Evolutionary conservation across 2,329 filamentous ascomycete genomes (phyloP), one percentile per base, ranked within the genome.

Genomic region (Fusarium phyllophilum): DNA sequence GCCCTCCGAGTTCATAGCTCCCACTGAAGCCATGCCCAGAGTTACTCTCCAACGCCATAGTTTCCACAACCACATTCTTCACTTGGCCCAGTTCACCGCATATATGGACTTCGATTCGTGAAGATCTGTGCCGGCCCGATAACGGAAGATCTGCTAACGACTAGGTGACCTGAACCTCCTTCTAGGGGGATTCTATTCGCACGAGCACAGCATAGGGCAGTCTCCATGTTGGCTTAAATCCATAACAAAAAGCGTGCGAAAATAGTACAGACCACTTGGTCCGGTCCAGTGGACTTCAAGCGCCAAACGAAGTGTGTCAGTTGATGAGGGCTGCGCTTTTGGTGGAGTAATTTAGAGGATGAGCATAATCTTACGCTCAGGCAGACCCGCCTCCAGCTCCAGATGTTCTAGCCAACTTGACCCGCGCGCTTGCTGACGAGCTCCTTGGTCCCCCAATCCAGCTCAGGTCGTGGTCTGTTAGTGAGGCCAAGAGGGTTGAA

Each of bases 41-140:
- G 45, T 44, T 54, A 36, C 36, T 26, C 22, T 44, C 42, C 38
- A 52, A 65, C n/a, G 29, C n/a, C 24, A 39, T 61, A n/a, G 26
- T 31, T 44, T n/a, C 45, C 9, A 39, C 57, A 33, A 39, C 34
- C 24, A 18, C 11, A n/a, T 41, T 52, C 31, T 54, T 46, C 36
- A 56, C 42, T 34, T 75, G 69, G 42, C 57, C 42, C 59, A 45
- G 60, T 68, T 78, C 77, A 78, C 76, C 75, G 77, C 75, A 78
- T 70, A 76, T 56, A 62, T 54, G 45, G 44, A 63, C 44, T 54
- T 59, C 45, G 62, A 64, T 61, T 66, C 54, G 57, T 62, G 61
- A 48, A 49, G 68, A 75, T 74, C 75, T 46, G 20, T 61, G 33
- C 76, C 74, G 75, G 76, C 49, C 75, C 76, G 76, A 63, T 70